These are phyloP conservation scores for Metschnikowia amazonensis DNA, from an alignment of 805 yeast genomes.

Conservation along the genomic window DNA sequence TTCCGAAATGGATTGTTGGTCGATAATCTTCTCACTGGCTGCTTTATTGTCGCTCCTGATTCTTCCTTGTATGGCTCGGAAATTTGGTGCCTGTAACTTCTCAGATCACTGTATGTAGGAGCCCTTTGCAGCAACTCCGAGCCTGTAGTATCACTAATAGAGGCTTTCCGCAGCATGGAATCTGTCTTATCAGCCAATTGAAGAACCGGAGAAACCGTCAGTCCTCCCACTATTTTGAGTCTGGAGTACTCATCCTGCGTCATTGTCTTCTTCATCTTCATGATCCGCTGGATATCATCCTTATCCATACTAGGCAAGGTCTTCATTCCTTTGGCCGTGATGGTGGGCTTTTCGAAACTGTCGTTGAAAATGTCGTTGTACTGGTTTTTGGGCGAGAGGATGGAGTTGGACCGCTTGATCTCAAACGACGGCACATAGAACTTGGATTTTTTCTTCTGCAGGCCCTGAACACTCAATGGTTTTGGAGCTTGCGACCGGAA, in stretches of 20 bases:
- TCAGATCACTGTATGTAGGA: not conserved
- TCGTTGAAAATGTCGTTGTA: slow-evolving; percentile 40
- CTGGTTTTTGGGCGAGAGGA: slow-evolving; percentile 33
- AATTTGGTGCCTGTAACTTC: not conserved
- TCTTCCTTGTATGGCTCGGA: not conserved
- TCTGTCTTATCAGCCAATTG: slow-evolving; percentile 19
- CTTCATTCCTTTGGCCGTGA: slow-evolving; percentile 43
- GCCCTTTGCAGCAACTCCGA: slow-evolving; percentile 4
- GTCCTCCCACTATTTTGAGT: slow-evolving; percentile 29
- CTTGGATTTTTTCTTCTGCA: slow-evolving; percentile 20
- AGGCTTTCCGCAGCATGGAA: slow-evolving; percentile 14
- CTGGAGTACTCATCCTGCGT: slow-evolving; percentile 39
- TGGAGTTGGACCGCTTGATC: slow-evolving; percentile 35
- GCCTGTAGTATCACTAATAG: slow-evolving; percentile 14
- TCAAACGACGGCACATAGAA: slow-evolving; percentile 43
- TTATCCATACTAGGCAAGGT: slow-evolving; percentile 48
- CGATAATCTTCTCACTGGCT: not conserved
- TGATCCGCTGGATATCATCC: slow-evolving; percentile 40
- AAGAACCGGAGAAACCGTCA: slow-evolving; percentile 6
- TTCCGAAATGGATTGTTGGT: slow-evolving; percentile 5
- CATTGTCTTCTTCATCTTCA: slow-evolving; percentile 31
- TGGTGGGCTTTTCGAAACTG: slow-evolving; percentile 29
- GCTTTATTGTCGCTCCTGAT: no score
- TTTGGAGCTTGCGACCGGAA: not conserved
- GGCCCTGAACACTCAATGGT: not conserved